These are phyloP conservation scores for Aleurites moluccanus DNA, from an alignment of 441 rosid genomes.

Conservation along the genomic window DNA sequence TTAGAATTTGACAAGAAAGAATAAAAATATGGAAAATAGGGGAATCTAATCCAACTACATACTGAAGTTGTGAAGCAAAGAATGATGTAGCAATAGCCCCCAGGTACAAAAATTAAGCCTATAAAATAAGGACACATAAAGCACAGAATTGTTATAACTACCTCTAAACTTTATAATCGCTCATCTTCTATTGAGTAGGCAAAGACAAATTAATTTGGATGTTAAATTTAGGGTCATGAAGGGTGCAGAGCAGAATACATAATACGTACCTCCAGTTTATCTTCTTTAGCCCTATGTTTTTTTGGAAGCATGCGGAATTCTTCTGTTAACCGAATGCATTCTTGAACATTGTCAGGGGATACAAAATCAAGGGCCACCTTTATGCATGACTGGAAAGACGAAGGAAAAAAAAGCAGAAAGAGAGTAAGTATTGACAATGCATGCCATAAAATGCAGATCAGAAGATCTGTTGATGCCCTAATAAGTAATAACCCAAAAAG, in stretches of 20 bases:
- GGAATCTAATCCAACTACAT: neutral
- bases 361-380: slow-evolving; percentile 91
- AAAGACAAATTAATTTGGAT: neutral
- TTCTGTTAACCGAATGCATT: slow-evolving; percentile 71
- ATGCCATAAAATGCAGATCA: neutral
- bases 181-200: neutral
- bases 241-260: neutral
- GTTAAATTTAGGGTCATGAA: neutral
- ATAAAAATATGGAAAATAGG: neutral
- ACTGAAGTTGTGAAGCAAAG: neutral
- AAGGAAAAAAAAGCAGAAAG: neutral
- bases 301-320: slow-evolving; percentile 77
- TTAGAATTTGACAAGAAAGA: neutral
- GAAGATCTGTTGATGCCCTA: neutral
- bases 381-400: slow-evolving; percentile 60
- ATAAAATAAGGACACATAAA: neutral
- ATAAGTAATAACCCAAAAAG: neutral
- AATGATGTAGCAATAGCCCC: neutral
- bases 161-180: neutral
- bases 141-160: neutral
- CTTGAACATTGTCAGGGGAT: slow-evolving; percentile 71
- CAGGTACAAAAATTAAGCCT: neutral
- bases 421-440: neutral
- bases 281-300: slow-evolving; percentile 67
- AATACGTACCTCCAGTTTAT: slow-evolving; percentile 63